Percentiles rank a stretch among this genome's conserved stretches.
These are phyloP conservation scores for Rhodomyrtus psidioides DNA, from an alignment of 441 rosid genomes.

Conservation along the genomic window DNA sequence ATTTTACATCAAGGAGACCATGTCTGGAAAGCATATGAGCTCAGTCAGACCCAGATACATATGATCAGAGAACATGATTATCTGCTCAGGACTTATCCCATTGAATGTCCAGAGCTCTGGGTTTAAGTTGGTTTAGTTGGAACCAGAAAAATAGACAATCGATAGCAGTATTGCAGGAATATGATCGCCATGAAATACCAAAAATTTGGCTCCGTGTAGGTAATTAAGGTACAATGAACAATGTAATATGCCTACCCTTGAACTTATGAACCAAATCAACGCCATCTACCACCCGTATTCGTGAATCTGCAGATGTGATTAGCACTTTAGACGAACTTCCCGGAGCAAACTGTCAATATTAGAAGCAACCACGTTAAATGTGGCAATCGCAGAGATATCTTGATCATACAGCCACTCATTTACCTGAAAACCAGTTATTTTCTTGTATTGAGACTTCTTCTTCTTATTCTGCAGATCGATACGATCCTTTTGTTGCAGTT, in stretches of 20 bases:
- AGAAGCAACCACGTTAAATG: not conserved
- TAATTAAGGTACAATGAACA: not conserved
- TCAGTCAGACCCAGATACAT: not conserved
- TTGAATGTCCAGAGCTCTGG: not conserved
- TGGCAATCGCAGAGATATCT: not conserved
- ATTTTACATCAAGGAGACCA: not conserved
- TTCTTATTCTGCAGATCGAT: slow-evolving; percentile 87
- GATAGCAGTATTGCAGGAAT: not conserved
- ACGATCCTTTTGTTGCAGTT: slow-evolving; percentile 66
- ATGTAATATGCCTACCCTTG: slow-evolving; percentile 46
- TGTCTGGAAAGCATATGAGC: not conserved
- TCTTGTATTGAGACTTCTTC: slow-evolving; percentile 89
- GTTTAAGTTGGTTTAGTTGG: not conserved
- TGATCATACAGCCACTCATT: not conserved
- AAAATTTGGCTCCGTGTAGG: not conserved
- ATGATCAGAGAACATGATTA: not conserved
- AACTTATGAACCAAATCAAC: slow-evolving; percentile 85
- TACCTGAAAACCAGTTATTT: slow-evolving; percentile 99
- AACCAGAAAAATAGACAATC: not conserved
- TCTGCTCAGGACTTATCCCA: not conserved
- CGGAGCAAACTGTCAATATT: slow-evolving; percentile 60
- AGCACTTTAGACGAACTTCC: slow-evolving; percentile 83
- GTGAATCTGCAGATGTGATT: slow-evolving; percentile 92
- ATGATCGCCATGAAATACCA: not conserved
- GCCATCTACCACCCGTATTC: slow-evolving; percentile 77